A percentile compares a stretch with the other conserved stretches of the same genome.
These are phyloP conservation scores for Xerocomus minutiporus DNA, from an alignment of 1,284 basidiomycete genomes.

Conservation along the genomic window DNA sequence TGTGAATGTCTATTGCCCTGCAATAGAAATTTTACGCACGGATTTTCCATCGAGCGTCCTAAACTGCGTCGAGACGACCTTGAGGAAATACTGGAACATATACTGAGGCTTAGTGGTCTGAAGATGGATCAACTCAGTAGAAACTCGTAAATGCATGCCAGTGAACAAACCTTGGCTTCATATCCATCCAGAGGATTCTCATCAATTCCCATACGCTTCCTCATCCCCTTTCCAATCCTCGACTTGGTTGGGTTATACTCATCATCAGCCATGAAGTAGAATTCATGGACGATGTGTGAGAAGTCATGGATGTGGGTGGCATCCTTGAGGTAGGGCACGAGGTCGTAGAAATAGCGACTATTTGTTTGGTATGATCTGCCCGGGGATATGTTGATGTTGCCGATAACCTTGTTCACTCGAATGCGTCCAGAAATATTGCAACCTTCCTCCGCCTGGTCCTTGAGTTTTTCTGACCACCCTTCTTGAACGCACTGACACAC, in stretches of 20 bases:
- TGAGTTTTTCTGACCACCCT: conserved; percentile 92
- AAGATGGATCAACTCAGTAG: conserved; percentile 5
- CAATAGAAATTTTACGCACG: conserved; percentile 39
- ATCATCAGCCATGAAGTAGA: conserved; percentile 82
- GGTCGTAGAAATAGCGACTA: conserved; percentile 80
- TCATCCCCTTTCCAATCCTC: conserved; percentile 61
- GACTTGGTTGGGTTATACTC: conserved; percentile 69
- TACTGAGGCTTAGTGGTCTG: conserved; percentile 70
- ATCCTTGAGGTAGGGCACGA: conserved; percentile 92
- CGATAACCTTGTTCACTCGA: conserved; percentile 95
- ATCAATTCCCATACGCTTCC: conserved; percentile 68
- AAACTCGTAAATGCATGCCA: conserved; percentile 1
- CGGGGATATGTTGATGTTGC: conserved; percentile 85
- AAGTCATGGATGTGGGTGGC: conserved; percentile 90
- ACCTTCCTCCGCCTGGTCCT: conserved; percentile 89
- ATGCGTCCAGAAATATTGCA: conserved; percentile 91
- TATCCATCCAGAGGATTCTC: conserved; percentile 80
- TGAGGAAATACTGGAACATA: conserved; percentile 98
- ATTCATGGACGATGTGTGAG: conserved; percentile 81
- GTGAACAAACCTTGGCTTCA: conserved; percentile 50
- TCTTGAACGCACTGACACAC: conserved; percentile 78
- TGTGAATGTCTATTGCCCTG: conserved; percentile 5
- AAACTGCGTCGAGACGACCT: conserved; percentile 93
- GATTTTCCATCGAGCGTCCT: conserved; percentile 71
- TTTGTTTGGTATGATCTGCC: conserved; percentile 92